Evolutionary conservation across 352 stramenopile genomes (phyloP), one percentile per base, ranked within the genome.

Genomic region (Pythium volutum): DNA sequence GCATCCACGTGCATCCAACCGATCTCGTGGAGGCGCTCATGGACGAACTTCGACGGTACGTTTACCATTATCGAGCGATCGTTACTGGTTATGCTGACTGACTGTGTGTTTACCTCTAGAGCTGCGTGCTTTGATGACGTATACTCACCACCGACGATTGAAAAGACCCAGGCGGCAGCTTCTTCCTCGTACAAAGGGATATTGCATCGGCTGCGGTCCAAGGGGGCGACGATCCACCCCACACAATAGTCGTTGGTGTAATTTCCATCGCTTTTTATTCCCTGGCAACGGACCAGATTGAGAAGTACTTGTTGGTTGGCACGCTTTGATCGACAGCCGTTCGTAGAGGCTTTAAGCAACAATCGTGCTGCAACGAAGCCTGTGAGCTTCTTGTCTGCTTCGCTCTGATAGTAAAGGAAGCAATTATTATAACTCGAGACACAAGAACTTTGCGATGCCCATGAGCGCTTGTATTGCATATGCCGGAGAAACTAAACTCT

Each of bases 81-180:
- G 6, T 18, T 43, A 43, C 9, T 18, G n/a, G 36, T 5, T 22
- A 18, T n/a, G 36, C 36, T 20, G 36, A 43, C 36, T 43, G 33
- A 38, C 33, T 12, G 33, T 43, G 36, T 10, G 1, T 55, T 15
- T 36, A 33, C 26, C 64, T 9, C 27, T 50, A 89, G 79, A 15
- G 42, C 45, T 6, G 79, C 62, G 12, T 92, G 77, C 59, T 91
- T 91, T 31, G 69, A 85, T 48, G 69, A 84, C 45, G 54, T 72
- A 26, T 82, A 71, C 47, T 62, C 70, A 5, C 74, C 70, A 7
- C 66, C 65, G 5, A 84, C 70, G 22, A 71, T 86, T 29, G 60
- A 62, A 15, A 87, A 87, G 54, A 65, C 20, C 6, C 50, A 63
- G 18, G 20, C 45, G 20, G 23, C 48, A 23, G 51, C 50, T 16